Evolutionary conservation across 257 asterid genomes (phyloP).

Genomic region (Petrea volubilis): DNA sequence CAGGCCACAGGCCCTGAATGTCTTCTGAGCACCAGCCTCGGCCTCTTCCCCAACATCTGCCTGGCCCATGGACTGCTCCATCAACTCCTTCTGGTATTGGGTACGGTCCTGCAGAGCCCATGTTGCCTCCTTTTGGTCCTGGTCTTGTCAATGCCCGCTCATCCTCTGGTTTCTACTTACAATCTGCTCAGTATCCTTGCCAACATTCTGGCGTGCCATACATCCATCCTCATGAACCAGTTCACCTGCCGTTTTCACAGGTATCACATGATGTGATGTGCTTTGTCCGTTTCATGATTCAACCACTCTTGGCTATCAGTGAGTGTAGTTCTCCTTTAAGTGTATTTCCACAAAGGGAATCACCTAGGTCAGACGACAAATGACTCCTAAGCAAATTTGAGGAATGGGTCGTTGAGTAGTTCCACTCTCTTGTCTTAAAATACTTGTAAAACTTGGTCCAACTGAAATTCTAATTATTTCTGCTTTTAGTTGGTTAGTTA

Average conservation of each 20-base stretch:
- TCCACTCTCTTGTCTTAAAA: not conserved
- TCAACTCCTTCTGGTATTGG: conserved; percentile 72
- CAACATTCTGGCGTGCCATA: conserved; percentile 82
- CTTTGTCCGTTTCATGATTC: no score
- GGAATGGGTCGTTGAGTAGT: not conserved
- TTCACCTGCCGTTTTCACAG: conserved; percentile 85
- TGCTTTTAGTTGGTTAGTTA: no score
- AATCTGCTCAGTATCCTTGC: conserved; percentile 77
- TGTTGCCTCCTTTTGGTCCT: conserved; percentile 71
- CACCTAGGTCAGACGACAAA: no score
- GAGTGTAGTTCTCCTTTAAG: no score
- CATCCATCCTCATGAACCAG: conserved; percentile 80
- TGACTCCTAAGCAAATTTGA: not conserved
- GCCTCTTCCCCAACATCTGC: conserved; percentile 77
- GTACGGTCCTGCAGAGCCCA: conserved; percentile 74
- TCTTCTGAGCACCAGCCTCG: conserved; percentile 76
- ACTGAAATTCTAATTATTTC: no score
- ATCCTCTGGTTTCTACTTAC: conserved; percentile 63
- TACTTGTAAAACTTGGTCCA: not conserved
- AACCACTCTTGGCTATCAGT: no score
- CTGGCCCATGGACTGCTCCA: conserved; percentile 72
- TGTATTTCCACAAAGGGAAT: no score
- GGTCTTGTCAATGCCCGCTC: conserved; percentile 69
- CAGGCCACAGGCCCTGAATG: conserved; percentile 64
- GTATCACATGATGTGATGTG: conserved; percentile 33